A percentile compares a stretch with the other conserved stretches of the same genome.
These are phyloP conservation scores for Abortiporus biennis DNA, from an alignment of 1,284 basidiomycete species.

Conservation along the genomic window DNA sequence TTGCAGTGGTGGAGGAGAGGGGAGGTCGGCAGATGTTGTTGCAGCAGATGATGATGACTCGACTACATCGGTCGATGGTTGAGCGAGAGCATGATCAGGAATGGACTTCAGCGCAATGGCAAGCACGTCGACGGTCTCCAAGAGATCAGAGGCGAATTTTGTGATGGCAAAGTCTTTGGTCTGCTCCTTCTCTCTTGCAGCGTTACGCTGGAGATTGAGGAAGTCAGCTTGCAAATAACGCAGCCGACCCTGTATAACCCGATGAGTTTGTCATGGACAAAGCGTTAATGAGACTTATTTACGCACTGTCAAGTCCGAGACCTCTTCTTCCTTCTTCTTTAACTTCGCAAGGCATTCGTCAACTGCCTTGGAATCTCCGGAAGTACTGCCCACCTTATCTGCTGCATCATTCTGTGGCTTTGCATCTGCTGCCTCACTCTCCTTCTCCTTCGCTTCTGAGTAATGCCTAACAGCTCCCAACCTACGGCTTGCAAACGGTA, in stretches of 20 bases:
- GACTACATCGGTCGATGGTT: conserved; percentile 16
- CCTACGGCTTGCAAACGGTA: conserved; percentile 20
- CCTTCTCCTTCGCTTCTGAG: conserved; percentile 42
- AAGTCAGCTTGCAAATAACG: conserved; percentile 92
- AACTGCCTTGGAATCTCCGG: conserved; percentile 21
- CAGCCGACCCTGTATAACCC: conserved; percentile 58
- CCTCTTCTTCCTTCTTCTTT: conserved; percentile 68
- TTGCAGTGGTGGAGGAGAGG: conserved; percentile 23
- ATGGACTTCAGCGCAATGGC: conserved; percentile 85
- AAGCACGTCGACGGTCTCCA: conserved; percentile 91
- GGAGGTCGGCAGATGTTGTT: conserved; percentile 25
- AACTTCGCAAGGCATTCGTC: conserved; percentile 42
- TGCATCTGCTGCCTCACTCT: conserved; percentile 24
- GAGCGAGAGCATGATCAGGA: conserved; percentile 45
- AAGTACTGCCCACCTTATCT: conserved; percentile 17
- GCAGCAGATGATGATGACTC: conserved; percentile 22
- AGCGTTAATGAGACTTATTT: neutral
- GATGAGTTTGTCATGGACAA: too few relatives aligned
- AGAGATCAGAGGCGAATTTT: conserved; percentile 85
- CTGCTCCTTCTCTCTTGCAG: conserved; percentile 87
- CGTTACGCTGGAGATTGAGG: conserved; percentile 89
- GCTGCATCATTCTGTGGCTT: conserved; percentile 26
- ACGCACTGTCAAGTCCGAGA: conserved; percentile 70
- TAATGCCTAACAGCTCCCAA: conserved; percentile 31
- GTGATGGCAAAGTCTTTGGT: conserved; percentile 92